Evolutionary conservation across 768 basidiomycete species (phyloP).

Genomic region (Clitopilus passeckerianus): DNA sequence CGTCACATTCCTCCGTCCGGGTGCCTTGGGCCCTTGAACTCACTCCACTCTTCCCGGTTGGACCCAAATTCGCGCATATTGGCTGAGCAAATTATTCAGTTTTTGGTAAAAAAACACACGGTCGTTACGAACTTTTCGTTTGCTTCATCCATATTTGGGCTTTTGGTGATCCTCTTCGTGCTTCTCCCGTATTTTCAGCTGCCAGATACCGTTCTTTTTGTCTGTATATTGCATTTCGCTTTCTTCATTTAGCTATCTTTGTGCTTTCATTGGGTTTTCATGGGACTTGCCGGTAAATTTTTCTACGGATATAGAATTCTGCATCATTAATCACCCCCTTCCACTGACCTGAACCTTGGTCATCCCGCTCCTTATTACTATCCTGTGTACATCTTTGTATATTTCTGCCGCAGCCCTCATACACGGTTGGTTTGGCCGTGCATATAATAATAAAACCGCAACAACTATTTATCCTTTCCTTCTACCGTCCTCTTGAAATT

Average conservation of each 20-base stretch:
- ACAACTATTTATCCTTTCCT: no score
- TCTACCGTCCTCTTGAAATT: no score
- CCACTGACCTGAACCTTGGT: neutral
- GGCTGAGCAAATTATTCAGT: neutral
- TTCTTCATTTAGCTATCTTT: neutral
- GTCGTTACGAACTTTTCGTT: neutral
- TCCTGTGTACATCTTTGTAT: neutral
- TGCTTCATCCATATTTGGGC: neutral
- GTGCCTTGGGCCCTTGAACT: neutral
- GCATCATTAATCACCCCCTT: neutral
- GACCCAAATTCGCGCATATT: no score
- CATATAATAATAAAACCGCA: neutral
- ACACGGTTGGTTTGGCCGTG: neutral
- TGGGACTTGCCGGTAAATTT: neutral
- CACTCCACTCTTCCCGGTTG: neutral
- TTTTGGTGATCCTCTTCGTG: neutral
- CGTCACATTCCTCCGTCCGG: neutral
- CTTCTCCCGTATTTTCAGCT: neutral
- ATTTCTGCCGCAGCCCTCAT: neutral
- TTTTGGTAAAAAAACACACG: neutral
- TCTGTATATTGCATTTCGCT: no score
- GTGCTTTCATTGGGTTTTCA: neutral
- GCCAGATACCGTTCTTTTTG: no score
- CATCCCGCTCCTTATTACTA: neutral
- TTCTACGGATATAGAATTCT: neutral